Evolutionary conservation across 1,139 yeast species (phyloP).

Genomic region (Suhomyces ambrosiae): DNA sequence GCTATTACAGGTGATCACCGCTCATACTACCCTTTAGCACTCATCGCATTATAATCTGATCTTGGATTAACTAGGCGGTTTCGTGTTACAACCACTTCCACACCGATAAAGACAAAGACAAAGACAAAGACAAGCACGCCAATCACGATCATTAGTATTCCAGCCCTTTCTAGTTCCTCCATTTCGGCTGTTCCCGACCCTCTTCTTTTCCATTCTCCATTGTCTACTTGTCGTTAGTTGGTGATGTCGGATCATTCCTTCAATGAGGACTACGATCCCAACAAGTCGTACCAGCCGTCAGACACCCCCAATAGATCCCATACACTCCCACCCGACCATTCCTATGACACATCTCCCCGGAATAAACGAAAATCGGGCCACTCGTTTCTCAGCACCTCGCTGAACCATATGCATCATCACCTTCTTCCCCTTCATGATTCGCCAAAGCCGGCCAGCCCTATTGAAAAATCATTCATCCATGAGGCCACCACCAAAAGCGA

Average conservation of each 20-base stretch:
- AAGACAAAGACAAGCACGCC: no score
- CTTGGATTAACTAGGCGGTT: no score
- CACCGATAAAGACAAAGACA: no score
- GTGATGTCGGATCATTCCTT: conserved; percentile 2
- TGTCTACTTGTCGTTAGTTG: neutral
- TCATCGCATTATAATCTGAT: no score
- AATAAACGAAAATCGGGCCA: neutral
- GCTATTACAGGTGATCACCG: no score
- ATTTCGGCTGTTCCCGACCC: no score
- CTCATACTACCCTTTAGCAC: no score
- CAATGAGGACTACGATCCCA: conserved; percentile 14
- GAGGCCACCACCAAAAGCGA: conserved; percentile 35
- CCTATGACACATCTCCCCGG: no score
- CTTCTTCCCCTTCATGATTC: conserved; percentile 1
- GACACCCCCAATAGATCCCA: neutral
- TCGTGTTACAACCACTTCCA: no score
- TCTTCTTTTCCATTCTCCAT: neutral
- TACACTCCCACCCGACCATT: no score
- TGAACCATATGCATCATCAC: neutral
- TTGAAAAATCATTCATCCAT: conserved; percentile 20
- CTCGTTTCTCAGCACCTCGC: conserved; percentile 2
- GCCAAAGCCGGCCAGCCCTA: conserved; percentile 1
- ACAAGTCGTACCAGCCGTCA: conserved; percentile 8
- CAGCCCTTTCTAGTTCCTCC: no score
- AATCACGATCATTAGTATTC: no score